Evolutionary conservation across 2,329 filamentous ascomycete genomes (phyloP).

Genomic region (Diaporthe humulicola): DNA sequence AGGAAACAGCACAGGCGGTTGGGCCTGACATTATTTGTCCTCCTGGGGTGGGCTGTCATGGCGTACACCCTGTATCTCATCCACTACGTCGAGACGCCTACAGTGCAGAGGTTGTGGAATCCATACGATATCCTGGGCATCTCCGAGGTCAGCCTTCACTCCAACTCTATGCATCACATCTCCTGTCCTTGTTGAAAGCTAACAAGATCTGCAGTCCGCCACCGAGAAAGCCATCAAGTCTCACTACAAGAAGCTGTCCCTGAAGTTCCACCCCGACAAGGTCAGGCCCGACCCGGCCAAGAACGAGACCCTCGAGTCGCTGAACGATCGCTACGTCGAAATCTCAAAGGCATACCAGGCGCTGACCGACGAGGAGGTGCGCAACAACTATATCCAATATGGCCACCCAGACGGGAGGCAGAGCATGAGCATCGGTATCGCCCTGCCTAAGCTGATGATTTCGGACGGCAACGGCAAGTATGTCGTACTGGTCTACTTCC

Average conservation of each 20-base stretch:
- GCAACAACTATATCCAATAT: constrained; percentile 96
- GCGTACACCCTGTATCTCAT: constrained; percentile 95
- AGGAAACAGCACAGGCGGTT: constrained; percentile 90
- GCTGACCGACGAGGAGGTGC: constrained; percentile 95
- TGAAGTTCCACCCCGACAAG: constrained; percentile 95
- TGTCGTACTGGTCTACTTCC: constrained; percentile 89
- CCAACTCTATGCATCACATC: constrained; percentile 31
- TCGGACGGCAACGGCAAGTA: constrained; percentile 96
- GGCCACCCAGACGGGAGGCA: constrained; percentile 99
- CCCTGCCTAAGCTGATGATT: constrained; percentile 91
- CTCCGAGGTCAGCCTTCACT: constrained; percentile 72
- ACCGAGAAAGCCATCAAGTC: constrained; percentile 93
- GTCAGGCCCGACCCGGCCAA: constrained; percentile 83
- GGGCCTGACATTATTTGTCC: constrained; percentile 83
- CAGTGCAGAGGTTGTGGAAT: constrained; percentile 86
- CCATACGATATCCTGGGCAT: constrained; percentile 95
- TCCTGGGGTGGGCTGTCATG: constrained; percentile 86
- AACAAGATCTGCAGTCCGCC: constrained; percentile 70
- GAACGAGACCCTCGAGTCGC: constrained; percentile 87
- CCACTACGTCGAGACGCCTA: constrained; percentile 77
- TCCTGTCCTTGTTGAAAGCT: constrained; percentile 32
- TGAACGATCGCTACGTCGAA: constrained; percentile 93
- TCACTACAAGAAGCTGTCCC: constrained; percentile 87
- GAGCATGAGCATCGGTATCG: constrained; percentile 97
- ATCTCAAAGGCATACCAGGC: constrained; percentile 98